Evolutionary conservation across 129 eudicot genomes (phyloP).

Genomic region (Escallonia herrerae): DNA sequence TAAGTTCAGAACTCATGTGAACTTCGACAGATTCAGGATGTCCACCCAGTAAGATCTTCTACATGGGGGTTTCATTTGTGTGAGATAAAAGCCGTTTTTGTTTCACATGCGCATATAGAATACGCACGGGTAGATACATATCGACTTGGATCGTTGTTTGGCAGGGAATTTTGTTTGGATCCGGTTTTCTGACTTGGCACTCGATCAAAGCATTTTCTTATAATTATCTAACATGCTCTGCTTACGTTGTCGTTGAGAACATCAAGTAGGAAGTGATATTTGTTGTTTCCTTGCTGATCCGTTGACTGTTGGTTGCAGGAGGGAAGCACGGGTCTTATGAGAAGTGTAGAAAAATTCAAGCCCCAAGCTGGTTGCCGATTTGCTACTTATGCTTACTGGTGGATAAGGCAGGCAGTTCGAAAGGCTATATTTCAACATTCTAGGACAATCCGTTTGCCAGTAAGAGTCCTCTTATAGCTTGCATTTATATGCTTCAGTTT

Average conservation of each 20-base stretch:
- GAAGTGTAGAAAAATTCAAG: conserved; percentile 74
- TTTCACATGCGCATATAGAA: too few relatives aligned
- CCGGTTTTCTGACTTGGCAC: background rate
- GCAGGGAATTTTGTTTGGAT: too few relatives aligned
- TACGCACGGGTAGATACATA: too few relatives aligned
- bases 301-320: conserved; percentile 43
- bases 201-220: background rate
- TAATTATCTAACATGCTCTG: background rate
- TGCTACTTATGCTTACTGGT: conserved; percentile 89
- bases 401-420: conserved; percentile 81
- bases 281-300: background rate
- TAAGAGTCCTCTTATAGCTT: conserved; percentile 16
- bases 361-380: conserved; percentile 88
- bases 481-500: background rate
- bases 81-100: too few relatives aligned
- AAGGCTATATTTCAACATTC: conserved; percentile 78
- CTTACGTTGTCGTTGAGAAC: background rate
- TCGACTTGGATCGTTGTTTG: too few relatives aligned
- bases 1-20: too few relatives aligned
- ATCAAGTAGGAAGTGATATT: background rate
- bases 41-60: too few relatives aligned
- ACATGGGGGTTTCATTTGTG: too few relatives aligned
- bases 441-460: conserved; percentile 90
- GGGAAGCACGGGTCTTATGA: conserved; percentile 91
- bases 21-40: too few relatives aligned